These are phyloP conservation scores for Heimioporus retisporus DNA, from an alignment of 1,284 basidiomycete genomes.

Conservation along the genomic window DNA sequence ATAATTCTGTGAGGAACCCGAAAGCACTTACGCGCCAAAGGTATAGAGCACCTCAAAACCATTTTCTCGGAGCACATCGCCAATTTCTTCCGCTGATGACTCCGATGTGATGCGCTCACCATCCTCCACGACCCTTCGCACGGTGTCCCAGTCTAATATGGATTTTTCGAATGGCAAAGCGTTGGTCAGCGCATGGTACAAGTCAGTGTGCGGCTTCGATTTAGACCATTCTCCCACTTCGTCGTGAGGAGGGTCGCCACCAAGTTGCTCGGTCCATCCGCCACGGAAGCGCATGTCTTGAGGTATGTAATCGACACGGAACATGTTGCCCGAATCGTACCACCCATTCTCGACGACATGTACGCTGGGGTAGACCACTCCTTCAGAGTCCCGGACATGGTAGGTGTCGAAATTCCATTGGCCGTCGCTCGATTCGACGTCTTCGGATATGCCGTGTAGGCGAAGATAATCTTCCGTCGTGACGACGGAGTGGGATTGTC, in stretches of 20 bases:
- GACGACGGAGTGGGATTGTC: constrained; percentile 49
- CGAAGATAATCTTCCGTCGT: constrained; percentile 54
- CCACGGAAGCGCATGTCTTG: constrained; percentile 45
- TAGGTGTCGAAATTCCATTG: constrained; percentile 48
- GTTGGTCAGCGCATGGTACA: constrained; percentile 32
- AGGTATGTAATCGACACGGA: constrained; percentile 50
- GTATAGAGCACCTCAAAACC: constrained; percentile 51
- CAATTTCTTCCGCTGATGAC: constrained; percentile 41
- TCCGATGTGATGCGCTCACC: constrained; percentile 29
- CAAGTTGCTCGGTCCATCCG: constrained; percentile 25
- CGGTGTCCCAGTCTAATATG: constrained; percentile 29
- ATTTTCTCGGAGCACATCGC: constrained; percentile 45
- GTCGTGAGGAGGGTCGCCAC: constrained; percentile 29
- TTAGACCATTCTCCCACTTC: constrained; percentile 36
- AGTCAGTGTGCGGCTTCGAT: constrained; percentile 26
- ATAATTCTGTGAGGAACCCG: neutral
- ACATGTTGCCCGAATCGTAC: constrained; percentile 46
- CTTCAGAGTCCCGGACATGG: constrained; percentile 23
- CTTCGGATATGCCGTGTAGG: constrained; percentile 46
- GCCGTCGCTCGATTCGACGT: constrained; percentile 48
- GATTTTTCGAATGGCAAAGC: constrained; percentile 11
- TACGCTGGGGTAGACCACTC: constrained; percentile 32
- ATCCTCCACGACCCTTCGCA: constrained; percentile 31
- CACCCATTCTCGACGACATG: constrained; percentile 49
- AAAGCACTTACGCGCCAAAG: constrained; percentile 45